A percentile compares a stretch with the other conserved stretches of the same genome.
phyloP scores from a whole-genome alignment of 495 filamentous ascomycete species.

The Acidomyces sp. region DNA sequence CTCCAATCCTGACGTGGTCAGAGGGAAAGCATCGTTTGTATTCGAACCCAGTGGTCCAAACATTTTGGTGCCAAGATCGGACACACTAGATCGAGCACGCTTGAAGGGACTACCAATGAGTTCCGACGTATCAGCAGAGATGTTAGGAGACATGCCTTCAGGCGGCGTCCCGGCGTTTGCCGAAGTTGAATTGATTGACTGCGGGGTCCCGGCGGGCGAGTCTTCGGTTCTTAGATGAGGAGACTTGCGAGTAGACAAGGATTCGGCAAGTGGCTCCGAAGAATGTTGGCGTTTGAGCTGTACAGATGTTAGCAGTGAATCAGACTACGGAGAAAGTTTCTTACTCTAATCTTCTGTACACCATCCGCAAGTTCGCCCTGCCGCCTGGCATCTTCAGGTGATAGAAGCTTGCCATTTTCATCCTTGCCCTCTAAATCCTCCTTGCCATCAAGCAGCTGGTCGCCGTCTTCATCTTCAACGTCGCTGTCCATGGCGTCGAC shows the following conservation, averaged over 20 bases:
- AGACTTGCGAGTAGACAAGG: conserved; percentile 28
- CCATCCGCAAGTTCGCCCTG: conserved; percentile 82
- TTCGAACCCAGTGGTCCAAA: conserved; percentile 9
- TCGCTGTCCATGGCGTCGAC: conserved; percentile 65
- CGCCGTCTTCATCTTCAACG: conserved; percentile 45
- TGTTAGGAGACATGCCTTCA: conserved; percentile 9
- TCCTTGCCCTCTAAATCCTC: conserved; percentile 59
- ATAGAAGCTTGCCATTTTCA: conserved; percentile 40
- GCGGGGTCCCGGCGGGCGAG: conserved; percentile 12
- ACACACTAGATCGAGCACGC: conserved; percentile 63
- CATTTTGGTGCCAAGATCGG: conserved; percentile 24
- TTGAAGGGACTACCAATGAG: conserved; percentile 70
- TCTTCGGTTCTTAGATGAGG: conserved; percentile 16
- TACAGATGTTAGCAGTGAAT: conserved; percentile 4
- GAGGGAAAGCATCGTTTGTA: conserved; percentile 2
- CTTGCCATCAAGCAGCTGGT: conserved; percentile 38
- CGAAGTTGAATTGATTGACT: conserved; percentile 16
- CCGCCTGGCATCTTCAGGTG: conserved; percentile 67
- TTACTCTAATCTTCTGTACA: conserved; percentile 81
- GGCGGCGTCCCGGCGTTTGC: conserved; percentile 19
- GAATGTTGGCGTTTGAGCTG: conserved; percentile 96
- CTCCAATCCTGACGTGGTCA: not conserved
- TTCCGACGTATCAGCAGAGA: conserved; percentile 31
- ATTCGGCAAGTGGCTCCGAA: conserved; percentile 52
- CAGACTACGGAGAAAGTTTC: conserved; percentile 25